Percentiles rank a stretch among this genome's conserved stretches.
phyloP scores from a whole-genome alignment of 2,329 filamentous ascomycete genomes.

The Bipolaris bicolor region DNA sequence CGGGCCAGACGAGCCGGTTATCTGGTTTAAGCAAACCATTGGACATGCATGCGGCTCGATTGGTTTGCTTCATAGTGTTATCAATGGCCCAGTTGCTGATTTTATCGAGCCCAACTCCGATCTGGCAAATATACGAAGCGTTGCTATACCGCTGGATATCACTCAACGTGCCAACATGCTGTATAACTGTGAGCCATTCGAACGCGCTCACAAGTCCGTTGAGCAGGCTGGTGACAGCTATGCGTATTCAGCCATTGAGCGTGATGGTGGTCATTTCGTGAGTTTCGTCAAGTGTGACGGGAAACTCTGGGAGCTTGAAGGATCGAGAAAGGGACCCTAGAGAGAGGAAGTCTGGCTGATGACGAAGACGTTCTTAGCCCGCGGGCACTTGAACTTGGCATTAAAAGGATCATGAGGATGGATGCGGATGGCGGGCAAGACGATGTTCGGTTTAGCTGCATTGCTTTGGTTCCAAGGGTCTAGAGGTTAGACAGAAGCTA shows the following conservation, averaged over 20 bases:
- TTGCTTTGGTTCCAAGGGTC: constrained; percentile 58
- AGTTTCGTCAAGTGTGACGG: constrained; percentile 79
- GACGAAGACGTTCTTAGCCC: constrained; percentile 62
- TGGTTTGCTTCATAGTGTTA: constrained; percentile 58
- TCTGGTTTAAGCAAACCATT: constrained; percentile 64
- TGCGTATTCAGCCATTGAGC: constrained; percentile 72
- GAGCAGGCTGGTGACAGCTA: constrained; percentile 76
- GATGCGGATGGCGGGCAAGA: constrained; percentile 59
- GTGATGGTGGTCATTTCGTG: constrained; percentile 86
- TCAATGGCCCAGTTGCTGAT: constrained; percentile 53
- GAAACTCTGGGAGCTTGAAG: constrained; percentile 80
- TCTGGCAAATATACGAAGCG: constrained; percentile 51
- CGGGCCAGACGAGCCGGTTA: constrained; percentile 56
- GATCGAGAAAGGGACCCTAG: constrained; percentile 70
- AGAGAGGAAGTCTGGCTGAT: constrained; percentile 56
- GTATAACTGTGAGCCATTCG: constrained; percentile 74
- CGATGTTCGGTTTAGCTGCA: constrained; percentile 65
- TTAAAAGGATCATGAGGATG: constrained; percentile 61
- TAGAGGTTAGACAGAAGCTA: background rate
- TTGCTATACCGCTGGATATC: constrained; percentile 71
- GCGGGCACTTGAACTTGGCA: constrained; percentile 72
- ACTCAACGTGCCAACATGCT: constrained; percentile 70
- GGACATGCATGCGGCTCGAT: constrained; percentile 62
- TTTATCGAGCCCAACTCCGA: constrained; percentile 51
- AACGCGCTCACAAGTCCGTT: constrained; percentile 75